Evolutionary conservation across 116 monocot genomes (phyloP).

Genomic region (Posidonia oceanica): DNA sequence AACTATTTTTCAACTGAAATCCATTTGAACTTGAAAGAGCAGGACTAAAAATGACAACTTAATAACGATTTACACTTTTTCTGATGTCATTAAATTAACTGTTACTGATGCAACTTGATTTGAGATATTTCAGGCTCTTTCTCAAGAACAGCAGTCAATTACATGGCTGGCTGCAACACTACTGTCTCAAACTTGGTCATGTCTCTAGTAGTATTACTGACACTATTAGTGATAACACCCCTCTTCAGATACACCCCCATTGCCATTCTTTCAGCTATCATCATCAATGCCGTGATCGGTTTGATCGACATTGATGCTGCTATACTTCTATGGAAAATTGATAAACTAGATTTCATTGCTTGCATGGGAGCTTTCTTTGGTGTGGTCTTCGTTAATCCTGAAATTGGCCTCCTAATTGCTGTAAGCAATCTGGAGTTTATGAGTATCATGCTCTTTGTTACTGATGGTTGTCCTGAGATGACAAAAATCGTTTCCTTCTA

Average conservation of each 20-base stretch:
- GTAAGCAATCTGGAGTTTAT: constrained; percentile 22
- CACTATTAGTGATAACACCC: constrained; percentile 67
- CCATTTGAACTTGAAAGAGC: background rate
- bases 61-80: no score
- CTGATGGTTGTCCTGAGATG: background rate
- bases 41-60: no score
- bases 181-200: constrained; percentile 79
- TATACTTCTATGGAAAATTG: constrained; percentile 81
- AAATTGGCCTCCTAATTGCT: constrained; percentile 64
- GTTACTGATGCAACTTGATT: background rate
- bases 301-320: constrained; percentile 62
- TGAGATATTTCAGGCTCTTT: constrained; percentile 58
- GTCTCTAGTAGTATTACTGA: constrained; percentile 71
- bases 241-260: constrained; percentile 95
- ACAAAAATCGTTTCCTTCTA: background rate
- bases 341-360: constrained; percentile 81
- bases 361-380: constrained; percentile 98
- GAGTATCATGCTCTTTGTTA: no score
- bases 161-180: constrained; percentile 76
- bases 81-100: no score
- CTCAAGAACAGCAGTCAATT: constrained; percentile 95
- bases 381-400: constrained; percentile 58
- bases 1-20: no score
- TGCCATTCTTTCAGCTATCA: constrained; percentile 74
- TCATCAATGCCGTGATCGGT: constrained; percentile 75